Base-by-base conservation (phyloP, 495 filamentous ascomycete genomes). In the Annulohypoxylon maeteangense region DNA sequence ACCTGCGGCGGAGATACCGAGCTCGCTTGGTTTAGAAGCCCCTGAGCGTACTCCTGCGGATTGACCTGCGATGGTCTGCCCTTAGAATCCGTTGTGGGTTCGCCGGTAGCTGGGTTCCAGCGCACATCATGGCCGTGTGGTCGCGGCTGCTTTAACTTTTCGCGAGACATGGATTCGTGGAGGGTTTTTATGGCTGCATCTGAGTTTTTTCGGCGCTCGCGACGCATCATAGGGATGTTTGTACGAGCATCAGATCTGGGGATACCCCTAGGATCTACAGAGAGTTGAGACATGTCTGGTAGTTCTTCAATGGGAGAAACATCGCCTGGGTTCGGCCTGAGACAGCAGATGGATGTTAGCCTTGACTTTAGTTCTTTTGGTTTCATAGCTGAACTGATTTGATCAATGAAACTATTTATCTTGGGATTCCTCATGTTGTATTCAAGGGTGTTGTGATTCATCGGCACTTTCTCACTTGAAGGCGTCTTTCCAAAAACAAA, bases 261-360 rank as follows among this genome's bases (percentile, higher is more conserved):
- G 40, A 55, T 76, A 65, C 31, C 67, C 29, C 58, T 48, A 29
- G 67, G 73, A 42, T 62, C 62, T 62, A 72, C 6, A 4, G 68
- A 64, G 47, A 74, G 67, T 45, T 71, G 72, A 48, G 78, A 78
- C 61, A 79, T 72, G 62, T 80, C 80, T 58, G 76, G 72, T 20
- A 79, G 78, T 62, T 86, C 84, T 62, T 87, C 84, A 25, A 87
- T 86, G 23, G 85, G 85, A 38, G 85, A 87, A 18, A 87, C 84
- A 57, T 86, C 82, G 50, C 70, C 76, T 45, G 68, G 74, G 63
- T 74, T 72, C 8, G 73, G 75, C 27, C 77, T 79, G 55, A 56
- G 54, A 68, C 44, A 67, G 40, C 53, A 40, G 57, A 55, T 58
- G 6, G 38, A 65, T 14, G 63, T 79, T 72, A 79, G 78, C 67